Evolutionary conservation across 768 basidiomycete genomes (phyloP), one percentile per base, ranked within the genome.

Genomic region (Tremella fuciformis): DNA sequence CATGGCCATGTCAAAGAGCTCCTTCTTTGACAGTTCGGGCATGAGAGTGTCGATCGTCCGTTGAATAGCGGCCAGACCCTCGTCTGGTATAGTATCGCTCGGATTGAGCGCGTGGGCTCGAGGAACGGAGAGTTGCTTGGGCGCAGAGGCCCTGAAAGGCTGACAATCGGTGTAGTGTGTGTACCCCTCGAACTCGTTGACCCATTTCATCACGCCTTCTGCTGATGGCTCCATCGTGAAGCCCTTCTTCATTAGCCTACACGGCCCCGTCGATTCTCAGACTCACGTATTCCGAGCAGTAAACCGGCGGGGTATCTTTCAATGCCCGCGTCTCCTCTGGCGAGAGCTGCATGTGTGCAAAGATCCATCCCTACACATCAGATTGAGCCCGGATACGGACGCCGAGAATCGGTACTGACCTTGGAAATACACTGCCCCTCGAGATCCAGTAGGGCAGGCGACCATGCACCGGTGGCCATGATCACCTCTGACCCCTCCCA

Each of bases 391-490:
- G n/a, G 50, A 1, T 42, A 34, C 39, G 8, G 15, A 18, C 1
- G 18, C 1, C 0, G 7, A 3, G 48, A 50, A 26, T 7, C 24
- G 48, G n/a, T 50, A 53, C 67, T 59, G 48, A 69, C 72, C 60
- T 76, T 76, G 9, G 70, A 68, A 15, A 53, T 59, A 60, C 76
- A 77, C 53, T 77, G 76, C 2, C 65, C 73, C 42, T 75, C 39
- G 3, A 77, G 62, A 55, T 76, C 71, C 9, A 77, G 44, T 13
- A 76, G 50, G 2, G 46, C 59, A 6, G 73, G 74, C 11, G 63
- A 71, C 76, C 74, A 76, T 3, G 76, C 76, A 34, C 76, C 76
- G 2, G 72, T 61, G 11, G 73, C 73, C 29, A 77, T 50, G 9
- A 77, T 62, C 15, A 76, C 73, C 39, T 69, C 41, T 53, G 76